Conservation (phyloP, 2,329 filamentous ascomycete species). For the Aspergillus novofumigatus region DNA sequence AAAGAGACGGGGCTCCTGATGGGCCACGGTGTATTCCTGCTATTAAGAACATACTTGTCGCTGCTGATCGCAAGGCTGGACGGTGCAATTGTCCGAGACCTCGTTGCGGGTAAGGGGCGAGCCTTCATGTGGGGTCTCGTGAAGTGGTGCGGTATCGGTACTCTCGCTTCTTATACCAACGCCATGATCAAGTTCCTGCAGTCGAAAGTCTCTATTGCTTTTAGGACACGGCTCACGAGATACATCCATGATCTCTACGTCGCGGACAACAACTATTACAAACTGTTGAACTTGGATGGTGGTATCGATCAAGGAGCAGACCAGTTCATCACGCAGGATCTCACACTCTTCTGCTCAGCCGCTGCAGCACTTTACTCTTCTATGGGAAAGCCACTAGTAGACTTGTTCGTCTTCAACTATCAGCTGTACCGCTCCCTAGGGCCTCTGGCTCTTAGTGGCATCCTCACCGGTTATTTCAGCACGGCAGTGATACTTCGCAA, state of each 20-base stretch:
- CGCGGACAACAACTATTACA: conserved; percentile 94
- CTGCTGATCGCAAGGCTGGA: conserved; percentile 88
- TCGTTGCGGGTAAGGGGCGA: conserved; percentile 91
- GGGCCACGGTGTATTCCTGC: conserved; percentile 83
- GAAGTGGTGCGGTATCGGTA: conserved; percentile 94
- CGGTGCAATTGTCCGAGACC: conserved; percentile 90
- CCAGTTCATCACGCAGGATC: conserved; percentile 95
- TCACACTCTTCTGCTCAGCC: conserved; percentile 90
- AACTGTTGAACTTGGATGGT: conserved; percentile 85
- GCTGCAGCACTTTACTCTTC: conserved; percentile 93
- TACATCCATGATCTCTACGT: conserved; percentile 99
- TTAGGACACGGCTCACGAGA: conserved; percentile 86
- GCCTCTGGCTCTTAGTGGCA: conserved; percentile 76
- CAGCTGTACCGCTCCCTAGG: conserved; percentile 90
- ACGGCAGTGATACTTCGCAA: conserved; percentile 86
- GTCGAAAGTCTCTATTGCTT: conserved; percentile 96
- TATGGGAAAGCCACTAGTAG: conserved; percentile 95
- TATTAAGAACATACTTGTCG: conserved; percentile 90
- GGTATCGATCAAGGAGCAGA: conserved; percentile 89
- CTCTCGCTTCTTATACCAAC: conserved; percentile 93
- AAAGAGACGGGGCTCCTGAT: conserved; percentile 90
- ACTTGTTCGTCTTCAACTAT: conserved; percentile 96
- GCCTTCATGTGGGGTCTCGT: conserved; percentile 81
- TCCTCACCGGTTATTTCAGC: conserved; percentile 88
- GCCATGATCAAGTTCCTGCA: conserved; percentile 99